Evolutionary conservation across 2,329 filamentous ascomycete genomes (phyloP).

Genomic region (Proliferodiscus dingleyae): DNA sequence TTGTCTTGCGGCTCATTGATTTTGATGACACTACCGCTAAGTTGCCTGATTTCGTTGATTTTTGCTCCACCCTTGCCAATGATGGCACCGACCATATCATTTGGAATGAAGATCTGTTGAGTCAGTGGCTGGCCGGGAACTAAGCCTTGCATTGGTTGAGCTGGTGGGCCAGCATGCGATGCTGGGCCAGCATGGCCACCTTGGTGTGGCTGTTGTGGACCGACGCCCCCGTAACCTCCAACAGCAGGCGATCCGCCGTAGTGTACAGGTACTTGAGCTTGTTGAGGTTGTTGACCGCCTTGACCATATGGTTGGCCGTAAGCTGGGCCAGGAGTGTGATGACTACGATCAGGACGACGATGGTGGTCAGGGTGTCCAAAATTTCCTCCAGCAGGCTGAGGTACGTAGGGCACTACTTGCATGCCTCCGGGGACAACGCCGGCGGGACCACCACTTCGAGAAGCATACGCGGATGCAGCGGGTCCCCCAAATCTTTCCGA

Average conservation of each 20-base stretch:
- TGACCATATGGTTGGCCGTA: slow-evolving; percentile 60
- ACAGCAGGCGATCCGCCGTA: slow-evolving; percentile 61
- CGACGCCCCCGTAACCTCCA: slow-evolving; percentile 70
- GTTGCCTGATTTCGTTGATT: slow-evolving; percentile 97
- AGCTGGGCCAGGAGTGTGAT: slow-evolving; percentile 68
- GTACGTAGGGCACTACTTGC: slow-evolving; percentile 98
- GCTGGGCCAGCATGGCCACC: slow-evolving; percentile 61
- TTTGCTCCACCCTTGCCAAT: slow-evolving; percentile 98
- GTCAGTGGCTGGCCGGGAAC: slow-evolving; percentile 82
- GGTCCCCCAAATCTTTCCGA: slow-evolving; percentile 95
- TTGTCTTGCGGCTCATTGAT: slow-evolving; percentile 99
- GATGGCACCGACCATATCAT: slow-evolving; percentile 99
- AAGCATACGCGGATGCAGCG: slow-evolving; percentile 95
- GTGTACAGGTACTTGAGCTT: slow-evolving; percentile 58
- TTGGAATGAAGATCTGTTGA: slow-evolving; percentile 98
- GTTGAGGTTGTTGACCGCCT: slow-evolving; percentile 47
- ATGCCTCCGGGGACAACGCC: slow-evolving; percentile 94
- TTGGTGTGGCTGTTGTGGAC: slow-evolving; percentile 71
- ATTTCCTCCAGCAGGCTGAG: slow-evolving; percentile 86
- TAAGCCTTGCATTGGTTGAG: slow-evolving; percentile 69
- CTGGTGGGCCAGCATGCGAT: slow-evolving; percentile 63
- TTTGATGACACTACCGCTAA: slow-evolving; percentile 97
- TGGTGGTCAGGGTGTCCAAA: slow-evolving; percentile 88
- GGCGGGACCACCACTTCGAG: slow-evolving; percentile 85
- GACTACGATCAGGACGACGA: slow-evolving; percentile 68